Conservation (phyloP, 495 filamentous ascomycete genomes). For the Xylaria longipes region DNA sequence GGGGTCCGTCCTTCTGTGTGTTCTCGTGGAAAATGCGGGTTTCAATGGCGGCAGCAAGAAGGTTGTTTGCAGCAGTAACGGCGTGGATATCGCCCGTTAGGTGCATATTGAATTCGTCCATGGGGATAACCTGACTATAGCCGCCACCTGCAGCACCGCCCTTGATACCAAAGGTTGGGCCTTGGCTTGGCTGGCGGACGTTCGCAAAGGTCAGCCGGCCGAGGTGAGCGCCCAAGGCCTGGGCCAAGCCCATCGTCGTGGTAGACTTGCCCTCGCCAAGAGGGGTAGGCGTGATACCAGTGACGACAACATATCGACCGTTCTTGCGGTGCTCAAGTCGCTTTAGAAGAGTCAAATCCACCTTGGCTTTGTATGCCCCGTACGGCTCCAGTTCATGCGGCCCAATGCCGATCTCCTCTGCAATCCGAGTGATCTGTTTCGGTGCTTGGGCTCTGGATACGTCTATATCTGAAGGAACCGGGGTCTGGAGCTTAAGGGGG, state of each 20-base stretch:
- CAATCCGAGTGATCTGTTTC: slow-evolving; percentile 84
- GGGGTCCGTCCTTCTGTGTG: slow-evolving; percentile 87
- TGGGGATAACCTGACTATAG: slow-evolving; percentile 98
- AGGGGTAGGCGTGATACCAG: slow-evolving; percentile 97
- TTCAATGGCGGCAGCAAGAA: slow-evolving; percentile 97
- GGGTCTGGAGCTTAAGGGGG: slow-evolving; percentile 72
- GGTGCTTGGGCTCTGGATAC: slow-evolving; percentile 89
- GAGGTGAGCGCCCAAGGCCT: slow-evolving; percentile 91
- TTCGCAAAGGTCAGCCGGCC: slow-evolving; percentile 91
- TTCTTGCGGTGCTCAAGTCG: slow-evolving; percentile 85
- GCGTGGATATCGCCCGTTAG: slow-evolving; percentile 98
- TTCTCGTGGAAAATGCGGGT: slow-evolving; percentile 98
- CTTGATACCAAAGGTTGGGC: slow-evolving; percentile 98
- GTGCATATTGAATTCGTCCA: slow-evolving; percentile 99
- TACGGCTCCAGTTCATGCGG: slow-evolving; percentile 89
- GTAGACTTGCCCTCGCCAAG: slow-evolving; percentile 98
- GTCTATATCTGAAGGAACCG: slow-evolving; percentile 92
- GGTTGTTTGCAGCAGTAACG: slow-evolving; percentile 95
- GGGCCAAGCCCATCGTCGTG: slow-evolving; percentile 94
- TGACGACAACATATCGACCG: slow-evolving; percentile 88
- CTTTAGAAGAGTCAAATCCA: slow-evolving; percentile 80
- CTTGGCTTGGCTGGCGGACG: slow-evolving; percentile 95
- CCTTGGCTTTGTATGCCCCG: slow-evolving; percentile 93
- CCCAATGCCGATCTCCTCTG: slow-evolving; percentile 86
- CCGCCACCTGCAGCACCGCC: slow-evolving; percentile 96